Conservation (phyloP, 345 rosid genomes). For the Luvunga scandens region DNA sequence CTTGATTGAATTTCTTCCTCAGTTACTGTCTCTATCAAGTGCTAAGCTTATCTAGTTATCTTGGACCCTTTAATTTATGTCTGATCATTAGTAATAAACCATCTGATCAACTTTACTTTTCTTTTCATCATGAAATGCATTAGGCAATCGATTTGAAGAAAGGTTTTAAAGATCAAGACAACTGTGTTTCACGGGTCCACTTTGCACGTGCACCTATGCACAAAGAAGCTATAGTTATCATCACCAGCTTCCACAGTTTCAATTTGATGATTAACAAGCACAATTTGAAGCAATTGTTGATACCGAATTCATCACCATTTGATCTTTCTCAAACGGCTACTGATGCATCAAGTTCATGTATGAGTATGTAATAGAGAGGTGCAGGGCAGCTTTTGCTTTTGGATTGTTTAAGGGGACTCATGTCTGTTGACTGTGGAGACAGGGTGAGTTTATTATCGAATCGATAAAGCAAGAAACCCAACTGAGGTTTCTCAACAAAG, state of each 20-base stretch:
- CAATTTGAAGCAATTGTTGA: background rate
- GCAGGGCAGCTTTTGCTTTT: conserved; percentile 54
- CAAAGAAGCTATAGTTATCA: conserved; percentile 7
- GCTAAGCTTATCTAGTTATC: conserved; percentile 14
- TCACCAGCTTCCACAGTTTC: background rate
- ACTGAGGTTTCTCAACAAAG: conserved; percentile 5
- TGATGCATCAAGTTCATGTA: background rate
- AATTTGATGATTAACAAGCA: background rate
- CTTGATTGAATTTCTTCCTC: background rate
- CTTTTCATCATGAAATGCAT: conserved; percentile 15
- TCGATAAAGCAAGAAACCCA: conserved; percentile 36
- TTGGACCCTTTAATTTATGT: conserved; percentile 7
- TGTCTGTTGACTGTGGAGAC: conserved; percentile 52
- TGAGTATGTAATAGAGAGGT: background rate
- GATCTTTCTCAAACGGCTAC: conserved; percentile 14
- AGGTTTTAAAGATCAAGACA: conserved; percentile 30
- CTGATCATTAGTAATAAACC: conserved; percentile 20
- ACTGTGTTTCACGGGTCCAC: conserved; percentile 21
- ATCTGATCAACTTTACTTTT: conserved; percentile 23
- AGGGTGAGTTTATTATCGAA: conserved; percentile 27
- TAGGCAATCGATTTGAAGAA: conserved; percentile 7
- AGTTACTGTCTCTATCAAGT: conserved; percentile 9
- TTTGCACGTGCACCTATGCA: conserved; percentile 50
- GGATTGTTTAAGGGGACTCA: conserved; percentile 32
- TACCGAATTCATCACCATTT: conserved; percentile 1